Conservation (phyloP, 805 yeast genomes). For the Clavispora phyllophila region DNA sequence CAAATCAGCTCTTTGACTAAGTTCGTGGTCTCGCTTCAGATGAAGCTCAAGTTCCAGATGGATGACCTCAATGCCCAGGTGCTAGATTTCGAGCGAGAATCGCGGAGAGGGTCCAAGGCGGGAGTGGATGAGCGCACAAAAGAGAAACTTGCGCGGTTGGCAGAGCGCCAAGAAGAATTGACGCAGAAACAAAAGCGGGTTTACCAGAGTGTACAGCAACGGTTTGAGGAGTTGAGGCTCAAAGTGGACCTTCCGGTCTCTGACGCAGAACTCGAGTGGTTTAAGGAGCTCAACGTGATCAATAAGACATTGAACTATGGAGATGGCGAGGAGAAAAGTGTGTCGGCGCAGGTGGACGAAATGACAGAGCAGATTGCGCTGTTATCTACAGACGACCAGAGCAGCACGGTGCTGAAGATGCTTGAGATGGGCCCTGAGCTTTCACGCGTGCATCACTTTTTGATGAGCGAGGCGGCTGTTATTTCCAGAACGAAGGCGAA, state of each 20-base stretch:
- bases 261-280: slow-evolving; percentile 31
- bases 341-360: slow-evolving; percentile 5
- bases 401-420: slow-evolving; percentile 4
- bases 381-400: neutral
- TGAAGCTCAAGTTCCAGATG: slow-evolving; percentile 15
- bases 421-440: slow-evolving; percentile 14
- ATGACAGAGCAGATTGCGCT: slow-evolving; percentile 6
- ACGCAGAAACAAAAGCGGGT: slow-evolving; percentile 16
- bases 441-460: slow-evolving; percentile 13
- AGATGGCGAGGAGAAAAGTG: slow-evolving; percentile 5
- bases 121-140: neutral
- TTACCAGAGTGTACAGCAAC: slow-evolving; percentile 18
- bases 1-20: slow-evolving; percentile 8
- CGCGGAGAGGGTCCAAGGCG: neutral
- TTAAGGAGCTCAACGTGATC: slow-evolving; percentile 30
- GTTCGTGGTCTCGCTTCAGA: slow-evolving; percentile 9
- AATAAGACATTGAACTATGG: slow-evolving; percentile 6
- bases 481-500: slow-evolving; percentile 15
- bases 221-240: slow-evolving; percentile 20
- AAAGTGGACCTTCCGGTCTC: slow-evolving; percentile 28
- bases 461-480: slow-evolving; percentile 17
- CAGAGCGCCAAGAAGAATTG: slow-evolving; percentile 19
- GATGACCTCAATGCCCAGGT: slow-evolving; percentile 10
- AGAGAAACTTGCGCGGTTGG: slow-evolving; percentile 12
- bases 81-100: neutral